Evolutionary conservation across 805 yeast genomes (phyloP), one percentile per base, ranked within the genome.

Genomic region (Huiozyma sinensis): DNA sequence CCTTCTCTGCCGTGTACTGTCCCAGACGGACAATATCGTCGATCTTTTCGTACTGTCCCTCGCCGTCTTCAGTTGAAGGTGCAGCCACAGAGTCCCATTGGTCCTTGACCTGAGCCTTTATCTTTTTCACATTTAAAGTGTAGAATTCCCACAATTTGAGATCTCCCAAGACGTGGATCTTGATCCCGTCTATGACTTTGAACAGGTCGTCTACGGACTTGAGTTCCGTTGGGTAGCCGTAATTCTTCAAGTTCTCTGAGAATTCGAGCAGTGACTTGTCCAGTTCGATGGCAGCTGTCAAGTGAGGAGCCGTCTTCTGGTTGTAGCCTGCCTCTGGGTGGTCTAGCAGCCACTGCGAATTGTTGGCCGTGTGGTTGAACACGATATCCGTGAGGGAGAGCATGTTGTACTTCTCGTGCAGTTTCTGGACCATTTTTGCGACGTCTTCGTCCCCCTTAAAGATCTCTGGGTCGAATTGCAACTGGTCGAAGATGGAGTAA

Each of bases 271-370:
- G 67, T n/a, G 71, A 68, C 12, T 64, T 69, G 61, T 90, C 98
- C 45, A 90, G 72, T 54, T 81, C 96, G 36, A 88, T 81, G 1
- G 97, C 97, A 3, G 95, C 66, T 10, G 60, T 70, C 49, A 90
- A 71, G 64, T 90, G 96, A 5, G 97, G 97, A 2, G 97, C 95
- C 2, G 96, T 89, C 42, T 73, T 74, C 28, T 72, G 72, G 46
- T 86, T 84, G 64, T 90, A 90, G 7, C 97, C 97, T 2, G 84
- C 77, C 24, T 89, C 96, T 0, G 97, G 97, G 53, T 85, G 88
- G 2, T 80, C 83, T 37, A 75, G 65, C 32, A 92, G 64, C 98
- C 98, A 90, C 0, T 56, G 63, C 0, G 97, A 87, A 63, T 90
- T 86, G 58, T 85, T 73, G 2, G 97, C 96, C 0, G 97, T 90